Base-by-base conservation (phyloP, 352 stramenopile species). In the Globisporangium radiosum region DNA sequence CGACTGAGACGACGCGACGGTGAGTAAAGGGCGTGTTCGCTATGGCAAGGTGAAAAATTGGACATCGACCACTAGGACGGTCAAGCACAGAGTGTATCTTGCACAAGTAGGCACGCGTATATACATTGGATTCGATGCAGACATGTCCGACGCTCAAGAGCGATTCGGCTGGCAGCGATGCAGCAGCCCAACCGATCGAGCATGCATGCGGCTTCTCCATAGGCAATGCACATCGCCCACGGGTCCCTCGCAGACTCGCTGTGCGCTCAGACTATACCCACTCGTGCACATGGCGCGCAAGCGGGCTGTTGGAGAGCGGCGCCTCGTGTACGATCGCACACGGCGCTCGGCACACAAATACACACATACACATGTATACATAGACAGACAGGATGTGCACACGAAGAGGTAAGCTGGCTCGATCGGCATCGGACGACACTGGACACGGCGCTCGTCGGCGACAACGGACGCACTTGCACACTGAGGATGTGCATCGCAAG, bases 41-140 rank as follows among this genome's bases (percentile, higher is more conserved):
- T 89, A 63, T 89, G 49, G 81, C 78, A 89, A 89, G 75, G 56
- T 79, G 76, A 87, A 88, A 90, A 91, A 91, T 87, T 91, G 77
- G 78, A 88, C 72, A 78, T 87, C 69, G 70, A 86, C 81, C 83
- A 91, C 70, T 55, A 62, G 37, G 56, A 85, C 25, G 83, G 79
- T 78, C 80, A 85, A 85, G 79, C 83, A 91, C 81, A 91, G 81
- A 91, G 81, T 91, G 81, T 91, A 69, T 85, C 77, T 89, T 91
- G 81, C 81, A 63, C 19, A 67, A 68, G 47, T 33, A 55, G 17
- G 54, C 45, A 51, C 40, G 62, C 25, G 48, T 48, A 70, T 48
- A 70, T 57, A 33, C 25, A 33, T 33, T 33, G 25, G 25, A 33
- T 44, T 70, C 19, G 40, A 25, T 49, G 25, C 25, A 9, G 33